These are phyloP conservation scores for Fraxinus nigra DNA, from an alignment of 305 asterid species.

Conservation along the genomic window DNA sequence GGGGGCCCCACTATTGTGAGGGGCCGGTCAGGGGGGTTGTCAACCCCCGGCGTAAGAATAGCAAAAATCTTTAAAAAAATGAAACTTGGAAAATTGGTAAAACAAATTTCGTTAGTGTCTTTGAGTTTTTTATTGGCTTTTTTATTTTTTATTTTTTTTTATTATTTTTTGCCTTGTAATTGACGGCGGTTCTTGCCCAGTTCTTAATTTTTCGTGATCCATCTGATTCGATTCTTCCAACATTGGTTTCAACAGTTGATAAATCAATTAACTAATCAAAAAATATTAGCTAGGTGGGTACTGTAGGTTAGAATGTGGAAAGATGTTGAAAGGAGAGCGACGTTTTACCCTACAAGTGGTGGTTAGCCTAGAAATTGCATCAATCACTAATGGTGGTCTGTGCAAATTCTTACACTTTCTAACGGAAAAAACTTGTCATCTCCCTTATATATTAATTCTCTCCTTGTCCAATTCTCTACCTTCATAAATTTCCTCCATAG, in stretches of 20 bases:
- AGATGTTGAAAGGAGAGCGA: conserved; percentile 75
- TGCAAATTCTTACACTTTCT: conserved; percentile 61
- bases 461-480: conserved; percentile 13
- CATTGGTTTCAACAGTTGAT: background rate
- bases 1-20: too few relatives aligned
- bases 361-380: conserved; percentile 79
- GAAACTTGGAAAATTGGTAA: background rate
- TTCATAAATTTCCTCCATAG: background rate
- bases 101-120: background rate
- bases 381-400: conserved; percentile 69
- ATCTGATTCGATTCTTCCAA: background rate
- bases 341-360: conserved; percentile 52
- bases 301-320: conserved; percentile 70
- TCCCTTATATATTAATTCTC: conserved; percentile 30
- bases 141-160: too few relatives aligned
- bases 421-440: conserved; percentile 67
- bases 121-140: too few relatives aligned
- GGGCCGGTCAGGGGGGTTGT: too few relatives aligned
- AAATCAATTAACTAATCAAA: background rate
- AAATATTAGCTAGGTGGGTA: conserved; percentile 47
- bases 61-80: too few relatives aligned
- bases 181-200: background rate
- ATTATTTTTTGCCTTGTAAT: background rate
- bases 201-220: background rate
- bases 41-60: too few relatives aligned